Evolutionary conservation across 495 filamentous ascomycete species (phyloP), one percentile per base, ranked within the genome.

Genomic region (Hyphodiscus hymeniophilus): DNA sequence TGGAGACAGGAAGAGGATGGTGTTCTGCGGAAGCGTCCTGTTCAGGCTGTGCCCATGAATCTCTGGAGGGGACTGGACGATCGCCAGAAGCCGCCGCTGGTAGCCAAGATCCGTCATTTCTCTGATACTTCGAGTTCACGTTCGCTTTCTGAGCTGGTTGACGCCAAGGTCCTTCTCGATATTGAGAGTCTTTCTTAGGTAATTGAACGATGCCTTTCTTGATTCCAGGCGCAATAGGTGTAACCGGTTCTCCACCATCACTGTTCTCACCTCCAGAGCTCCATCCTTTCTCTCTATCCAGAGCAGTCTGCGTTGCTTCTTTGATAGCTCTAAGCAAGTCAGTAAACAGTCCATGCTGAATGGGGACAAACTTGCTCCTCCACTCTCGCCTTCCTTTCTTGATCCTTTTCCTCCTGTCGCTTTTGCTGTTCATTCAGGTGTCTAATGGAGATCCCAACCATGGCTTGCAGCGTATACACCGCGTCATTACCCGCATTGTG

Each of bases 401-500:
- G 45, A 16, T 61, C 60, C 50, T 63, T 59, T 18, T 45, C 28
- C 7, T 56, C 30, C 18, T 15, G 38, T 20, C 12, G 15, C 15
- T 42, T 17, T 7, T 46, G 38, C 28, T 46, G 42, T 33, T 57
- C 26, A 12, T 36, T 22, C 39, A 62, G 55, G 33, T 61, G 50
- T 57, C 64, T 69, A 50, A 87, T 59, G 36, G 76, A 71, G 53
- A 95, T 74, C 11, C 66, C 74, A 10, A 97, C 60, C 71, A 95
- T 73, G 22, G 78, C 84, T 51, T 81, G 78, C 49, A 96, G 58
- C 0, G 91, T 91, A 62, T 86, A 94, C 5, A 77, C 77, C 3
- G 92, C 92, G 59, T 98, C 92, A 60, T 98, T 98, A n/a, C 92
- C 79, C 3, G 84, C 92, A 56, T 97, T 96, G 64, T 98, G 92